phyloP scores from a whole-genome alignment of 768 basidiomycete genomes.

The Pholiota molesta region DNA sequence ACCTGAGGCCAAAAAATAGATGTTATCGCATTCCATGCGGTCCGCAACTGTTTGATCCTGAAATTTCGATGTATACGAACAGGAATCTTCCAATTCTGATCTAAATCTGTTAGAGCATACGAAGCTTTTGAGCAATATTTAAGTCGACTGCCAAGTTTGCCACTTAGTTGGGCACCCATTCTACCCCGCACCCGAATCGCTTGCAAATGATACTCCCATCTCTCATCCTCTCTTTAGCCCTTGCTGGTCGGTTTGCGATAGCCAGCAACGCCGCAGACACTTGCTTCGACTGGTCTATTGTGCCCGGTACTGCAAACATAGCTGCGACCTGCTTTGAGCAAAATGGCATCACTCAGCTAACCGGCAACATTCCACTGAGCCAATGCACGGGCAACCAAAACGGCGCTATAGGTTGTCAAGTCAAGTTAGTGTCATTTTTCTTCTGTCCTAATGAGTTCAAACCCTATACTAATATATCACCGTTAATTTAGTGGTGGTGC shows the following conservation, averaged over 20 bases:
- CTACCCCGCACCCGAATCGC: no score
- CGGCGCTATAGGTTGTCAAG: not conserved
- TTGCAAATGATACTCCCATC: not conserved
- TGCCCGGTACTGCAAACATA: not conserved
- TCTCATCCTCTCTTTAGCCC: not conserved
- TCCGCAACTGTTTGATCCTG: no score
- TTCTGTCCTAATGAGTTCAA: not conserved
- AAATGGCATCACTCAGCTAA: not conserved
- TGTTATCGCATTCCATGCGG: no score
- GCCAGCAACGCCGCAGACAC: not conserved
- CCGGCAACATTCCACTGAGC: not conserved
- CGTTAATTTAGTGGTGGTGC: not conserved
- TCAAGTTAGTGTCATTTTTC: not conserved
- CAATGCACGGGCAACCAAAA: not conserved
- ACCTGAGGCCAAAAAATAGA: no score
- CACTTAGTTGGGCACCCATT: no score
- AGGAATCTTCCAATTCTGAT: no score
- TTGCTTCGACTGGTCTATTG: not conserved
- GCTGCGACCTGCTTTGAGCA: not conserved
- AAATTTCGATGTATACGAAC: no score
- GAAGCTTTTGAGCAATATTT: no score
- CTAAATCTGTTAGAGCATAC: no score
- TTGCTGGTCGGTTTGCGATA: not conserved
- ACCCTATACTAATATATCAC: not conserved
- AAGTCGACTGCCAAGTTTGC: no score